A percentile compares a stretch with the other conserved stretches of the same genome.
phyloP scores from a whole-genome alignment of 768 basidiomycete genomes.

The Paxillus ammoniavirescens region DNA sequence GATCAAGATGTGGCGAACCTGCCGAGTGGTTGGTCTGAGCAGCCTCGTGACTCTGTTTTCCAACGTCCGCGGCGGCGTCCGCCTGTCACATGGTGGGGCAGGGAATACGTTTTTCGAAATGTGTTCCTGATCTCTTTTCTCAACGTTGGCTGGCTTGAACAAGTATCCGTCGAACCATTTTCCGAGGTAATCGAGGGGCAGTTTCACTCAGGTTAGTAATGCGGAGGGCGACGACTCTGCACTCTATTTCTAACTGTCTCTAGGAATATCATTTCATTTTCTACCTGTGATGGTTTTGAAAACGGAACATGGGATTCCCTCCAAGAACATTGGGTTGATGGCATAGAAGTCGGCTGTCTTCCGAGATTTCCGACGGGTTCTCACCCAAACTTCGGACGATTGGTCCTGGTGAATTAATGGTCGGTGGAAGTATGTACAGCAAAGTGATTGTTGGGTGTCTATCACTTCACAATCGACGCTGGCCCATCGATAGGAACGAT shows the following conservation, averaged over 20 bases:
- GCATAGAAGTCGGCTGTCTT: constrained; percentile 6
- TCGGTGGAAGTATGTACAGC: constrained; percentile 4
- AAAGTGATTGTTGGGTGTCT: neutral
- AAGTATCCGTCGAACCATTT: too few species aligned
- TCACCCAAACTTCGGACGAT: constrained; percentile 1
- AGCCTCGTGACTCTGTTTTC: neutral
- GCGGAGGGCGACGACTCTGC: neutral
- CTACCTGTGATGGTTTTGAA: neutral
- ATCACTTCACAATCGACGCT: constrained; percentile 13
- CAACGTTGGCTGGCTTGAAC: too few species aligned
- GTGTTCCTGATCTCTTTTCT: too few species aligned
- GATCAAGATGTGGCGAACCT: neutral
- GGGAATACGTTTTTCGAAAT: too few species aligned
- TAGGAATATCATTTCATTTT: too few species aligned
- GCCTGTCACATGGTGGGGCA: neutral
- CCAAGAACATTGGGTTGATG: constrained; percentile 5
- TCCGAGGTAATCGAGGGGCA: neutral
- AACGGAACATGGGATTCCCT: neutral
- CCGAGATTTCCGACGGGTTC: constrained; percentile 8
- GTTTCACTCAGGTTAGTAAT: neutral
- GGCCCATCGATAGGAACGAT: constrained; percentile 21
- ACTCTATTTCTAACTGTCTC: neutral
- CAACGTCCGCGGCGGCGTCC: too few species aligned
- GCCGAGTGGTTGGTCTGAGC: neutral
- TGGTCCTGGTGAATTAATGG: neutral